These are phyloP conservation scores for Medicago lupulina DNA, from an alignment of 306 rosid species.

Conservation along the genomic window DNA sequence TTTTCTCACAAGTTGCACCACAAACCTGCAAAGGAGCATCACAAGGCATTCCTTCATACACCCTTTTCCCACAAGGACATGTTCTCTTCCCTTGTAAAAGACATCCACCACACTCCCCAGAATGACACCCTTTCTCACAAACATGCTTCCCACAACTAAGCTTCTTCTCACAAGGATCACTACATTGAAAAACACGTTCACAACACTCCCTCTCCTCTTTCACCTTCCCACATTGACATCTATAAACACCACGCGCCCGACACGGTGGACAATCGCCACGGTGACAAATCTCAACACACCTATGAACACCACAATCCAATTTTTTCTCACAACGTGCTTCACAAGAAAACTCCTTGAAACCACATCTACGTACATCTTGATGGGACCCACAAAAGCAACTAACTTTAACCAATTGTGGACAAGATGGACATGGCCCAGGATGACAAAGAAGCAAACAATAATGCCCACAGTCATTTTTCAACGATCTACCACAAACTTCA, in stretches of 20 bases:
- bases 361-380: conserved; percentile 76
- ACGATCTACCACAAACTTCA: conserved; percentile 73
- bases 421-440: conserved; percentile 94
- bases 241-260: conserved; percentile 48
- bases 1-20: conserved; percentile 81
- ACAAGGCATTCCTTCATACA: conserved; percentile 79
- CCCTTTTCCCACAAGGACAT: conserved; percentile 88
- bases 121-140: conserved; percentile 80
- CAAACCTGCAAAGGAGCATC: conserved; percentile 75
- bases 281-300: conserved; percentile 72
- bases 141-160: conserved; percentile 82
- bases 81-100: conserved; percentile 84
- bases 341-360: conserved; percentile 80
- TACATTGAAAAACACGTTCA: conserved; percentile 70
- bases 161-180: conserved; percentile 58
- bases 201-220: conserved; percentile 80
- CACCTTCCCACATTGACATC: conserved; percentile 74
- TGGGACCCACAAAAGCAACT: conserved; percentile 75
- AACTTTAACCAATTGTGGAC: conserved; percentile 78
- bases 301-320: conserved; percentile 70
- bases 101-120: conserved; percentile 78
- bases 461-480: conserved; percentile 83
- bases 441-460: conserved; percentile 82
- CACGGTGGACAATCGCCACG: conserved; percentile 76
- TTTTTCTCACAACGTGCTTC: conserved; percentile 57